Evolutionary conservation across 768 basidiomycete species (phyloP).

Genomic region (Peribolospora kevripleyi): DNA sequence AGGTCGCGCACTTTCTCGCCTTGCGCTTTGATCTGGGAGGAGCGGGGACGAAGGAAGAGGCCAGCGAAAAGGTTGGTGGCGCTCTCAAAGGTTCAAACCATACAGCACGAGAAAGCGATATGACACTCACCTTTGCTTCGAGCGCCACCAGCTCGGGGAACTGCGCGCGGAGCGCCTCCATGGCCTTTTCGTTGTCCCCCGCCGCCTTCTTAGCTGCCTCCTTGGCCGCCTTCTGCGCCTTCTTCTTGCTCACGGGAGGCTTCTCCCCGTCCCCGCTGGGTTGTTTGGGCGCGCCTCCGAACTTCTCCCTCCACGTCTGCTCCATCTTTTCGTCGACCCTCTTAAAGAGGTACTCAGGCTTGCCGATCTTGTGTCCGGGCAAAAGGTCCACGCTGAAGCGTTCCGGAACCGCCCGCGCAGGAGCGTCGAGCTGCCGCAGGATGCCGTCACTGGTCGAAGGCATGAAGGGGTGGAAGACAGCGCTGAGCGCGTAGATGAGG

Average conservation of each 20-base stretch:
- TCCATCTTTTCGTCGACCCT: constrained; percentile 78
- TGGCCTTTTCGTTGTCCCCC: constrained; percentile 3
- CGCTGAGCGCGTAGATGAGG: constrained; percentile 71
- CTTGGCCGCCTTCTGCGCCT: constrained; percentile 8
- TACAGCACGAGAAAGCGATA: no score
- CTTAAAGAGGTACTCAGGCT: constrained; percentile 74
- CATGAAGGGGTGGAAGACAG: constrained; percentile 85
- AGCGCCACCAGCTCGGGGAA: constrained; percentile 45
- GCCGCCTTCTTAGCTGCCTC: constrained; percentile 10
- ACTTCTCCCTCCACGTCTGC: constrained; percentile 53
- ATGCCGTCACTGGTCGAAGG: constrained; percentile 64
- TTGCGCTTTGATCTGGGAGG: constrained; percentile 33
- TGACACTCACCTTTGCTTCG: constrained; percentile 30
- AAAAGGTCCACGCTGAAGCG: constrained; percentile 46
- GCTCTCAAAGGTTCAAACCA: no score
- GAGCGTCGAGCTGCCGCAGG: constrained; percentile 66
- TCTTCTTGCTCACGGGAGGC: constrained; percentile 3
- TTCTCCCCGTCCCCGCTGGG: constrained; percentile 3
- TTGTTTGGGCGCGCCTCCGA: constrained; percentile 33
- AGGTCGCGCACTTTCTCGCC: constrained; percentile 46
- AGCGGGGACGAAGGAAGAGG: no score
- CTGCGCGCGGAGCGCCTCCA: constrained; percentile 20
- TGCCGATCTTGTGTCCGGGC: constrained; percentile 59
- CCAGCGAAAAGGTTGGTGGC: no score
- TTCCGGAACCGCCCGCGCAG: constrained; percentile 51